Percentiles rank a stretch among this genome's conserved stretches.
phyloP scores from a whole-genome alignment of 768 basidiomycete genomes.

The Flagelloscypha sp. region DNA sequence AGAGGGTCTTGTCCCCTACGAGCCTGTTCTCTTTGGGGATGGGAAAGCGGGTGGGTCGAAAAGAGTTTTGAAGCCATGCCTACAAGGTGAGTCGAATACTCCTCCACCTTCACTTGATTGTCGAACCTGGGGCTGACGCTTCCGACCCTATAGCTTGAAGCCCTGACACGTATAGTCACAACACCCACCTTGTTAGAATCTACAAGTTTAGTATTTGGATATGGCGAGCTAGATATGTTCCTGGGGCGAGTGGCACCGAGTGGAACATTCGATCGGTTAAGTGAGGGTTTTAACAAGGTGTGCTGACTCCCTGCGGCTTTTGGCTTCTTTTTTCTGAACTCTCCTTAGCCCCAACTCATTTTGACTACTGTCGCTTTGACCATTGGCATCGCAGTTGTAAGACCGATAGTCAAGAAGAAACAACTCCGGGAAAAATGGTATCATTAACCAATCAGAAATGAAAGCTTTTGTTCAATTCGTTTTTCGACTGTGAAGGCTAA shows the following conservation, averaged over 20 bases:
- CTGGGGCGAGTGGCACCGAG: slow-evolving; percentile 78
- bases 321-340: no score
- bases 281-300: slow-evolving; percentile 85
- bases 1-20: slow-evolving; percentile 81
- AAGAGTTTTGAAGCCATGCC: no score
- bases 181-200: slow-evolving; percentile 86
- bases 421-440: slow-evolving; percentile 69
- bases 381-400: slow-evolving; percentile 69
- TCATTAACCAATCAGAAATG: no score
- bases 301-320: no score
- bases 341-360: no score
- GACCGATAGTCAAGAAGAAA: slow-evolving; percentile 73
- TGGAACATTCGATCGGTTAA: slow-evolving; percentile 86
- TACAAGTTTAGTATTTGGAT: slow-evolving; percentile 79
- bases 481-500: no score
- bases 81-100: slow-evolving; percentile 35
- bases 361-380: slow-evolving; percentile 68
- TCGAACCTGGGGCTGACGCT: no score
- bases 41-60: slow-evolving; percentile 39
- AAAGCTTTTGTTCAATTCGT: no score
- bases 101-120: background rate
- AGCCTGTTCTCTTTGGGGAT: slow-evolving; percentile 70
- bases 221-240: slow-evolving; percentile 90
- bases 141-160: slow-evolving; percentile 59
- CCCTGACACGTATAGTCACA: slow-evolving; percentile 61